Conservation (phyloP, 768 basidiomycete genomes). For the Coprinellus aureogranulatus region DNA sequence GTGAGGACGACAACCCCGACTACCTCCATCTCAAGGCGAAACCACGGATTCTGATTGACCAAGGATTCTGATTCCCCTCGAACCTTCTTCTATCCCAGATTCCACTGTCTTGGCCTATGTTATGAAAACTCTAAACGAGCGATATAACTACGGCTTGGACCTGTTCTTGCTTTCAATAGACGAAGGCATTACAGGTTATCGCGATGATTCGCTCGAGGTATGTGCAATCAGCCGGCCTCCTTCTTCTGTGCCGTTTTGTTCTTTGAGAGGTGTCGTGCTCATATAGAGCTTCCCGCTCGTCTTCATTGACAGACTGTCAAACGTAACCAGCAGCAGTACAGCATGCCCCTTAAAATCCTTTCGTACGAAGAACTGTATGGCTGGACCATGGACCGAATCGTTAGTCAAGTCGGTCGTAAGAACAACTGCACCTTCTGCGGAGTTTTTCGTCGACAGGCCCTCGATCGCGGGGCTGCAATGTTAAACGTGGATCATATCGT, state of each 20-base stretch:
- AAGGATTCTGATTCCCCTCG: slow-evolving; percentile 6
- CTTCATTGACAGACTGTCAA: slow-evolving; percentile 77
- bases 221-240: slow-evolving; percentile 2
- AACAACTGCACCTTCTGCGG: slow-evolving; percentile 99
- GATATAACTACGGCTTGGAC: slow-evolving; percentile 89
- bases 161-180: slow-evolving; percentile 94
- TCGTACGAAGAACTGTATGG: slow-evolving; percentile 96
- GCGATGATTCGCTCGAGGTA: slow-evolving; percentile 96
- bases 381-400: slow-evolving; percentile 99
- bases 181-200: slow-evolving; percentile 97
- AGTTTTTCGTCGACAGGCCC: slow-evolving; percentile 92
- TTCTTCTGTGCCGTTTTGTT: too few relatives aligned
- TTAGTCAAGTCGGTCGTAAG: slow-evolving; percentile 91
- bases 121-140: slow-evolving; percentile 92
- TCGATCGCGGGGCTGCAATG: slow-evolving; percentile 89
- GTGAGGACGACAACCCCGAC: slow-evolving; percentile 36
- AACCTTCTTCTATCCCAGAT: slow-evolving; percentile 51
- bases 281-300: neutral
- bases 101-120: slow-evolving; percentile 97
- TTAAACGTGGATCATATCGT: slow-evolving; percentile 95
- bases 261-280: neutral
- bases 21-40: neutral
- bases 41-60: slow-evolving; percentile 7
- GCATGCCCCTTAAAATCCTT: slow-evolving; percentile 92
- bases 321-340: slow-evolving; percentile 92